Evolutionary conservation across 371 early-diverging fungal species (phyloP).

Genomic region (Mucor velutinosus): DNA sequence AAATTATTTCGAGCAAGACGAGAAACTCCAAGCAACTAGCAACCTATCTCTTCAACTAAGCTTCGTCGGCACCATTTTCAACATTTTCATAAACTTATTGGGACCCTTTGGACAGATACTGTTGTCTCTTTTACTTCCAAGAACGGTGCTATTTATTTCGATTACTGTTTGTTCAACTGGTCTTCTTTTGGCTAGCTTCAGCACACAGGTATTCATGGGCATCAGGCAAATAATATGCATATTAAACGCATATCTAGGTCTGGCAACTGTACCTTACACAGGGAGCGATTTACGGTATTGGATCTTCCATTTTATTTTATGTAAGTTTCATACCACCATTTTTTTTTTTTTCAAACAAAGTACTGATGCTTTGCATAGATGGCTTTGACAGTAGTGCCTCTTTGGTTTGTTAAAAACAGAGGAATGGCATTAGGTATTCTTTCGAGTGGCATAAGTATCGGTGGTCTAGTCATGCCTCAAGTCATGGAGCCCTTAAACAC

Average conservation of each 20-base stretch:
- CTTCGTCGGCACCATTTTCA: conserved; percentile 37
- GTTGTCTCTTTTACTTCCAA: conserved; percentile 15
- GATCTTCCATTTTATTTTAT: conserved; percentile 46
- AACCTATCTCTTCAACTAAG: conserved; percentile 25
- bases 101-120: conserved; percentile 35
- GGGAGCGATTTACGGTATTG: conserved; percentile 42
- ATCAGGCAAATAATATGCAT: too few relatives aligned
- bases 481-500: conserved; percentile 60
- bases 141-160: conserved; percentile 28
- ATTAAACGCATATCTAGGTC: conserved; percentile 14
- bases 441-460: conserved; percentile 75
- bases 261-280: conserved; percentile 43
- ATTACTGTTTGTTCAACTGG: conserved; percentile 25
- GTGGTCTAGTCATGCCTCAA: conserved; percentile 71
- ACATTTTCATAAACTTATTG: conserved; percentile 34
- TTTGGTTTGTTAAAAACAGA: conserved; percentile 69
- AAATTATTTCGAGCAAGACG: conserved; percentile 26
- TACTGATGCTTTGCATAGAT: conserved; percentile 16
- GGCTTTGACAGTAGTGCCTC: conserved; percentile 37
- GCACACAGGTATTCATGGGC: conserved; percentile 19
- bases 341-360: too few relatives aligned
- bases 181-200: conserved; percentile 35
- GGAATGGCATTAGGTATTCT: conserved; percentile 77
- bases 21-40: neutral
- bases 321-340: too few relatives aligned